Percentiles rank a stretch among this genome's conserved stretches.
Evolutionary conservation across 306 rosid genomes (phyloP).

Genomic region (Ormosia semicastrata): DNA sequence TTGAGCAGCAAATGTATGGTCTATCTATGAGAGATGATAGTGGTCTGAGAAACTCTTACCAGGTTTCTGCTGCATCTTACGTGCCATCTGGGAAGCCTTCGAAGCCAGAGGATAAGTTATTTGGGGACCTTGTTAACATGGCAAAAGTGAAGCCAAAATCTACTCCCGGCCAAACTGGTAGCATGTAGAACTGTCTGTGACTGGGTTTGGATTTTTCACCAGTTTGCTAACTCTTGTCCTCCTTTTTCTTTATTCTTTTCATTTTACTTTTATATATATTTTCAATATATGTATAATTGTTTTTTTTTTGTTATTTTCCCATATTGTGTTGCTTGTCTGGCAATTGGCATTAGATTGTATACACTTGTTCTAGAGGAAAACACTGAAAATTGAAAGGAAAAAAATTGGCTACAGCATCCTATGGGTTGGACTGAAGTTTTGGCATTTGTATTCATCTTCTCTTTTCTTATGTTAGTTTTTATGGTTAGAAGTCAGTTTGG

Average conservation of each 20-base stretch:
- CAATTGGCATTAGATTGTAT: conserved; percentile 48
- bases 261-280: conserved; percentile 25
- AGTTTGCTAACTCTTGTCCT: conserved; percentile 40
- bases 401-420: conserved; percentile 8
- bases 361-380: conserved; percentile 57
- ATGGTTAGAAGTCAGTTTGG: background rate
- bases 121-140: conserved; percentile 92
- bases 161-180: conserved; percentile 56
- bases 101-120: conserved; percentile 90
- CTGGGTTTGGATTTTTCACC: conserved; percentile 25
- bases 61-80: conserved; percentile 66
- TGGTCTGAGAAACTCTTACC: conserved; percentile 57
- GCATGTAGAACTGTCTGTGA: conserved; percentile 39
- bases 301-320: conserved; percentile 24
- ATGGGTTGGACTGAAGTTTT: conserved; percentile 4
- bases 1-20: conserved; percentile 87
- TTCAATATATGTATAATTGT: conserved; percentile 38
- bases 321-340: conserved; percentile 52
- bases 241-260: conserved; percentile 14
- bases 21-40: conserved; percentile 61
- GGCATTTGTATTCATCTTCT: background rate
- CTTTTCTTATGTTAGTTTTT: background rate
- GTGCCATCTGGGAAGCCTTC: conserved; percentile 66
- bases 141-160: conserved; percentile 86
- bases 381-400: conserved; percentile 18